Conservation (phyloP, 805 yeast species). For the Saturnispora gosingensis region DNA sequence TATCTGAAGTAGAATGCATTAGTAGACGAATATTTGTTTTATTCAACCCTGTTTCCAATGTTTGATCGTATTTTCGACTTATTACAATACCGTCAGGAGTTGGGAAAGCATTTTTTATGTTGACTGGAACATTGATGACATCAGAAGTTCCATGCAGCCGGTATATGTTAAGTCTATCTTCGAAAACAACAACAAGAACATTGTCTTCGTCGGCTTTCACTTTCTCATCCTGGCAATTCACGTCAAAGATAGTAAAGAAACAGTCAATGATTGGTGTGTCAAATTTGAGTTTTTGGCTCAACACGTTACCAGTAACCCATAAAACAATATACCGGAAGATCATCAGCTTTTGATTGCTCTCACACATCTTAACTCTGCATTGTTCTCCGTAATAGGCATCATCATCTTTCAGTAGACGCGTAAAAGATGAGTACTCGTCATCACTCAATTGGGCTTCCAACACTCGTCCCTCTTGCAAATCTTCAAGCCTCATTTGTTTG, state of each 20-base stretch:
- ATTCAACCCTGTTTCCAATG: constrained; percentile 1
- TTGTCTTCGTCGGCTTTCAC: background rate
- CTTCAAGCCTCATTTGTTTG: background rate
- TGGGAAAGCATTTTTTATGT: constrained; percentile 48
- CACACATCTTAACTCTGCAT: constrained; percentile 15
- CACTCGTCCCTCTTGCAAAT: background rate
- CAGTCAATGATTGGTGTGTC: constrained; percentile 49
- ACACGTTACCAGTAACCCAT: constrained; percentile 41
- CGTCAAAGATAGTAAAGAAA: constrained; percentile 44
- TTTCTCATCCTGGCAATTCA: constrained; percentile 13
- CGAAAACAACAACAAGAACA: constrained; percentile 47
- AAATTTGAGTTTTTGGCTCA: constrained; percentile 40
- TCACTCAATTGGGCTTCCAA: background rate
- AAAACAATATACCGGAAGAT: constrained; percentile 30
- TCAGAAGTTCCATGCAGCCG: constrained; percentile 49
- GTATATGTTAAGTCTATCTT: constrained; percentile 54
- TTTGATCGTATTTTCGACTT: constrained; percentile 19
- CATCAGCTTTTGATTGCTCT: constrained; percentile 18
- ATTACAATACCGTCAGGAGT: constrained; percentile 57
- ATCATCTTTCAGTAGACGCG: background rate
- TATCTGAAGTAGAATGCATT: background rate
- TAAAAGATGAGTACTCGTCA: background rate
- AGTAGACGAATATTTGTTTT: constrained; percentile 1
- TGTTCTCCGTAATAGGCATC: background rate
- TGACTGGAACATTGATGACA: constrained; percentile 61